These are phyloP conservation scores for Teunomyces cretensis DNA, from an alignment of 805 yeast species.

Conservation along the genomic window DNA sequence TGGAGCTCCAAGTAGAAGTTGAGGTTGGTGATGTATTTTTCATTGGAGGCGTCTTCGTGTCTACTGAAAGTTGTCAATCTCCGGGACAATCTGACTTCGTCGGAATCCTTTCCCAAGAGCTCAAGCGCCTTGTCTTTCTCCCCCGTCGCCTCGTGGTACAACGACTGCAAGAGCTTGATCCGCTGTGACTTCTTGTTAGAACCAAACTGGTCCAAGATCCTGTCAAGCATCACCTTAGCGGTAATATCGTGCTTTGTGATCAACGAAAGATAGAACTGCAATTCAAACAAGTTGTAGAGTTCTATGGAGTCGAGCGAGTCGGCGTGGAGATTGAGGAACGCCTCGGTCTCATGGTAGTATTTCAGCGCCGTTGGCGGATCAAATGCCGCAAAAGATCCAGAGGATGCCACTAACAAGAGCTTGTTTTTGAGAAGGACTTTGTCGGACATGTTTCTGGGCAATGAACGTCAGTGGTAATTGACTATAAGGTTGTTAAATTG, in stretches of 20 bases:
- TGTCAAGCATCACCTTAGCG: constrained; percentile 66
- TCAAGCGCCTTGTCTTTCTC: constrained; percentile 28
- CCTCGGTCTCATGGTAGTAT: constrained; percentile 41
- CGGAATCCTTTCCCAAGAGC: constrained; percentile 27
- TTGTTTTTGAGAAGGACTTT: constrained; percentile 35
- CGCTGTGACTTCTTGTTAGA: constrained; percentile 53
- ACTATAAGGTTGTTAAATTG: background rate
- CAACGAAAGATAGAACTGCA: constrained; percentile 67
- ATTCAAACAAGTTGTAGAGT: constrained; percentile 59
- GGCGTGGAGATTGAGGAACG: constrained; percentile 26
- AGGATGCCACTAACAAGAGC: constrained; percentile 48
- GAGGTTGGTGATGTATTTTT: constrained; percentile 56
- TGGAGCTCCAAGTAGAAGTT: constrained; percentile 54
- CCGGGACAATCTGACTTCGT: constrained; percentile 38
- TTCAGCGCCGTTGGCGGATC: constrained; percentile 44
- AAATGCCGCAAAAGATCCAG: constrained; percentile 51
- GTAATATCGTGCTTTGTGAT: constrained; percentile 62
- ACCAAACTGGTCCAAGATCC: constrained; percentile 66
- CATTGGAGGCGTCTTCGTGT: constrained; percentile 20
- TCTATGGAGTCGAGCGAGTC: constrained; percentile 46
- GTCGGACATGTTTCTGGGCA: background rate
- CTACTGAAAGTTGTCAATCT: constrained; percentile 37
- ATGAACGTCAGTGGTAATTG: background rate
- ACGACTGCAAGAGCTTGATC: constrained; percentile 52
- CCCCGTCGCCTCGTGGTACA: constrained; percentile 57